phyloP scores from a whole-genome alignment of 129 eudicot genomes.

The Kitagawia praeruptora region DNA sequence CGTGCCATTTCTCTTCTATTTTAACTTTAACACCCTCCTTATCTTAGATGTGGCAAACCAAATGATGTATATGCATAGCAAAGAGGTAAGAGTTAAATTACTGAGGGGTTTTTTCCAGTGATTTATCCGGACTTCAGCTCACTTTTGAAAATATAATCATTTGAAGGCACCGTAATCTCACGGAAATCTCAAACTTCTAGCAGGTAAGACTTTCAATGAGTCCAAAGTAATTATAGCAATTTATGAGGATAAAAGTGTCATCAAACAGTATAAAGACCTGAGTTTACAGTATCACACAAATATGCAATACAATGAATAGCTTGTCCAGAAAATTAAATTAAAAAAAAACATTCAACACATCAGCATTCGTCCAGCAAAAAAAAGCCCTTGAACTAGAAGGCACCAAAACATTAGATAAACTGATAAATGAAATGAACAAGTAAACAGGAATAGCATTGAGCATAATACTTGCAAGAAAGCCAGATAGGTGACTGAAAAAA shows the following conservation, averaged over 20 bases:
- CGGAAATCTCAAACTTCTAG: neutral
- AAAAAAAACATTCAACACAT: neutral
- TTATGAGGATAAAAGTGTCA: neutral
- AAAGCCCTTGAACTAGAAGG: neutral
- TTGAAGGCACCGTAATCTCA: neutral
- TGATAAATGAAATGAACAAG: neutral
- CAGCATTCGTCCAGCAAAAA: neutral
- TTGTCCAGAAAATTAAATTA: neutral
- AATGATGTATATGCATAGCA: neutral
- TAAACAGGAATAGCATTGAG: neutral
- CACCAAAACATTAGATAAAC: neutral
- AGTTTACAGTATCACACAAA: neutral
- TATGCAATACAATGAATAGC: neutral
- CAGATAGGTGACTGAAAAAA: neutral
- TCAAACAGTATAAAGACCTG: neutral
- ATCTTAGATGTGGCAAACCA: conserved; percentile 21
- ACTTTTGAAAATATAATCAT: neutral
- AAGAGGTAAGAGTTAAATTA: conserved; percentile 13
- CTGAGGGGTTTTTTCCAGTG: conserved; percentile 22
- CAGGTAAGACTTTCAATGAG: neutral
- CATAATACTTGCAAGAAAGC: neutral
- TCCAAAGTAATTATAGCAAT: neutral
- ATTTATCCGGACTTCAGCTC: conserved; percentile 5
- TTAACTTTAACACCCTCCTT: conserved; percentile 18
- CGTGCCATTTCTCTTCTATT: conserved; percentile 33